These are phyloP conservation scores for Chalaropsis thielavioides DNA, from an alignment of 2,329 filamentous ascomycete genomes.

Conservation along the genomic window DNA sequence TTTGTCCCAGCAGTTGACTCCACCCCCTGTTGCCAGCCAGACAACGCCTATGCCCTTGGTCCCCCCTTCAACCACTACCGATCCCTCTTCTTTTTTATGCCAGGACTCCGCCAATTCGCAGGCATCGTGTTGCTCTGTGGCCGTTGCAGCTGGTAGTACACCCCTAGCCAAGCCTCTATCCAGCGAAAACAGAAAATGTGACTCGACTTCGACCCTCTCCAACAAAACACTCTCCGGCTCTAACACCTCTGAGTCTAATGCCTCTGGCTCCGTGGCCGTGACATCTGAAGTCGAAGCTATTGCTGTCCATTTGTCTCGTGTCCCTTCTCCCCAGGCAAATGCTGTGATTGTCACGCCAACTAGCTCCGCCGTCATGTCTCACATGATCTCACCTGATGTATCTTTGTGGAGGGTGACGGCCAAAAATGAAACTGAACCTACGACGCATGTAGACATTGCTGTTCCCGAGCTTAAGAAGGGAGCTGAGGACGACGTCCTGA, in stretches of 20 bases:
- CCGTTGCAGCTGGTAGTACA: background rate
- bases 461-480: constrained; percentile 6
- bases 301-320: constrained; percentile 5
- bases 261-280: background rate
- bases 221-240: background rate
- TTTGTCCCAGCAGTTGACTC: background rate
- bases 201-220: background rate
- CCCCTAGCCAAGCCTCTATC: background rate
- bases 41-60: background rate
- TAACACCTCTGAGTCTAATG: background rate
- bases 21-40: background rate
- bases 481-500: constrained; percentile 3
- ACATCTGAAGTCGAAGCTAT: constrained; percentile 5
- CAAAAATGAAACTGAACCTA: background rate
- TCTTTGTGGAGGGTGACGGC: constrained; percentile 10
- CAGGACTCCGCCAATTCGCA: background rate
- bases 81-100: constrained; percentile 1
- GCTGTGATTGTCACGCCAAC: background rate
- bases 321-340: background rate
- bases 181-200: background rate
- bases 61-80: background rate
- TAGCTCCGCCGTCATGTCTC: background rate
- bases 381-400: background rate
- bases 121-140: background rate
- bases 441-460: constrained; percentile 15